Evolutionary conservation across 768 basidiomycete genomes (phyloP).

Genomic region (Leucosporidium creatinivorum): DNA sequence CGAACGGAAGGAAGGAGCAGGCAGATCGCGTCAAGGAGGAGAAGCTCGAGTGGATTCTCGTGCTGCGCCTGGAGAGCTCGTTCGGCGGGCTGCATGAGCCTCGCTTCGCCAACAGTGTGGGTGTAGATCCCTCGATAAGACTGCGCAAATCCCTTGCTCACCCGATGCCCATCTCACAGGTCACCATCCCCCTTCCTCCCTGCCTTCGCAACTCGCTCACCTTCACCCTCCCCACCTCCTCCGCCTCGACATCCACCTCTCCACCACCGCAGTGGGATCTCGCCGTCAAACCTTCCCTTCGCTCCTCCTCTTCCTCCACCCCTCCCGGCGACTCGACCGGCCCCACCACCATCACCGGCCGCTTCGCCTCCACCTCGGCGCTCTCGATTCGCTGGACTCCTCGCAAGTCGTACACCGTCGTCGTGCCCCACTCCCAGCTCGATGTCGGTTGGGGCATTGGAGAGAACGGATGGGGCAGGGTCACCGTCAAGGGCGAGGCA

Average conservation of each 20-base stretch:
- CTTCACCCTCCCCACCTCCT: conserved; percentile 6
- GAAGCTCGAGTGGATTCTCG: conserved; percentile 15
- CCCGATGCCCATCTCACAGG: neutral
- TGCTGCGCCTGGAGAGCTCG: neutral
- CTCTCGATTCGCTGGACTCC: conserved; percentile 14
- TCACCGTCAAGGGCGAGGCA: neutral
- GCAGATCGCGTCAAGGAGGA: neutral
- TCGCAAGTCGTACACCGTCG: neutral
- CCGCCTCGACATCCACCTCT: neutral
- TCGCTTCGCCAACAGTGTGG: conserved; percentile 15
- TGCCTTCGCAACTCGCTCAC: conserved; percentile 17
- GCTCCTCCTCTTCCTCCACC: neutral
- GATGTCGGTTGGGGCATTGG: conserved; percentile 1
- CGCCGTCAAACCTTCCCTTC: conserved; percentile 13
- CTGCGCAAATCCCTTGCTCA: neutral
- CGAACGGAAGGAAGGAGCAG: neutral
- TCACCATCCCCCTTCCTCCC: conserved; percentile 10
- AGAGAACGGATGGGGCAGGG: neutral
- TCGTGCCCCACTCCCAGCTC: neutral
- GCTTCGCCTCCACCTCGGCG: conserved; percentile 4
- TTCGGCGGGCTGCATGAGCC: conserved; percentile 14
- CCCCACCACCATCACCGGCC: conserved; percentile 10
- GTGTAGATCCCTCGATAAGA: neutral
- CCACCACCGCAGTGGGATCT: conserved; percentile 12
- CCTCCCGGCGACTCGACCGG: neutral